These are phyloP conservation scores for Hypoxylon sp. DNA, from an alignment of 2,329 filamentous ascomycete genomes.

Conservation along the genomic window DNA sequence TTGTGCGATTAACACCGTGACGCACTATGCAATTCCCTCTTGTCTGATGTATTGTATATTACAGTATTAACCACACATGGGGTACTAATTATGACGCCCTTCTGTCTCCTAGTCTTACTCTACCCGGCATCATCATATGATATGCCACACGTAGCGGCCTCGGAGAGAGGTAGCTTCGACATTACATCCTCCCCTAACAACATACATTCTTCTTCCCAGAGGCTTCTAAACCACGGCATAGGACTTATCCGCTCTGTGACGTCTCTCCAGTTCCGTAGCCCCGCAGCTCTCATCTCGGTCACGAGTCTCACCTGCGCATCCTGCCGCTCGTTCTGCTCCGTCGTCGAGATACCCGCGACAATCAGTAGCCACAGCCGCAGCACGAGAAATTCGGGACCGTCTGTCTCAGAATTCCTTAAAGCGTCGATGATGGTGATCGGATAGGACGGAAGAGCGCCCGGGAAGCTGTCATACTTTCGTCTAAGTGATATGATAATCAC, in stretches of 20 bases:
- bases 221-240: conserved; percentile 37
- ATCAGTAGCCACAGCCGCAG: background rate
- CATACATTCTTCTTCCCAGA: conserved; percentile 40
- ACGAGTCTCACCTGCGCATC: background rate
- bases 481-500: conserved; percentile 39
- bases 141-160: background rate
- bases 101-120: background rate
- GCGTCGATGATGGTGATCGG: background rate
- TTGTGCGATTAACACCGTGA: no score
- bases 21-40: no score
- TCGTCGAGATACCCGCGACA: background rate
- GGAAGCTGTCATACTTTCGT: conserved; percentile 36
- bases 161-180: conserved; percentile 20
- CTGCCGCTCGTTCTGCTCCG: background rate
- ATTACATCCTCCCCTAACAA: conserved; percentile 38
- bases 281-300: background rate
- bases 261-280: background rate
- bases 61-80: no score
- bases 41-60: no score
- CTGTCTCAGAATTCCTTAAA: background rate
- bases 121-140: background rate
- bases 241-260: conserved; percentile 21
- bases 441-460: conserved; percentile 34
- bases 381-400: background rate
- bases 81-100: no score